phyloP scores from a whole-genome alignment of 257 asterid species.

The Ilex asprella region DNA sequence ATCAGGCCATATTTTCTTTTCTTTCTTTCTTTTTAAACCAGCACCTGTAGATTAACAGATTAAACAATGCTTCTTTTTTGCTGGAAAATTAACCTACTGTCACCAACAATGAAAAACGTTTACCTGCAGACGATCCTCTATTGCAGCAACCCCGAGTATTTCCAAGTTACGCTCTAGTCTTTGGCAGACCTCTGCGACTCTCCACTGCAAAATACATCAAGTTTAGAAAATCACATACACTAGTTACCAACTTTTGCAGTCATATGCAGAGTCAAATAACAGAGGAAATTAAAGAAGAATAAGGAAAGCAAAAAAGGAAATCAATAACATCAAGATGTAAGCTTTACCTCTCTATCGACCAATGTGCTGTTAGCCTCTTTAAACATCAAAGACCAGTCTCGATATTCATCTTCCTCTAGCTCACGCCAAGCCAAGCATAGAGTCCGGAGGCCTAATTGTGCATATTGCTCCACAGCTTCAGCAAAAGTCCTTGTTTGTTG shows the following conservation, averaged over 20 bases:
- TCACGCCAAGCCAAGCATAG: constrained; percentile 97
- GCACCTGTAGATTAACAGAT: no score
- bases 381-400: constrained; percentile 83
- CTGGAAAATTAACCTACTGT: neutral
- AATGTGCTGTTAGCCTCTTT: constrained; percentile 93
- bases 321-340: neutral
- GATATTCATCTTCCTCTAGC: constrained; percentile 71
- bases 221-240: neutral
- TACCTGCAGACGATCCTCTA: constrained; percentile 97
- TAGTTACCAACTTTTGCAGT: neutral
- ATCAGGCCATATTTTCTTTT: no score
- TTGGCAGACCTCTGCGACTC: constrained; percentile 97
- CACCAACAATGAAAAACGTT: constrained; percentile 10
- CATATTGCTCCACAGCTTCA: constrained; percentile 92
- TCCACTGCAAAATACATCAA: constrained; percentile 53
- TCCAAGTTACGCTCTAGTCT: constrained; percentile 80
- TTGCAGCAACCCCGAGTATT: constrained; percentile 96
- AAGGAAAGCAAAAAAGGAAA: constrained; percentile 8
- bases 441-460: constrained; percentile 93
- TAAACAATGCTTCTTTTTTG: neutral
- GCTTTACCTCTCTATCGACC: constrained; percentile 85
- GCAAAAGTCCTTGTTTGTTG: constrained; percentile 66
- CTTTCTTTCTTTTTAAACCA: no score
- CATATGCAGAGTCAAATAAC: constrained; percentile 5
- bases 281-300: constrained; percentile 13